Evolutionary conservation across 1,139 yeast species (phyloP), one percentile per base, ranked within the genome.

Genomic region (Pichia sp.): DNA sequence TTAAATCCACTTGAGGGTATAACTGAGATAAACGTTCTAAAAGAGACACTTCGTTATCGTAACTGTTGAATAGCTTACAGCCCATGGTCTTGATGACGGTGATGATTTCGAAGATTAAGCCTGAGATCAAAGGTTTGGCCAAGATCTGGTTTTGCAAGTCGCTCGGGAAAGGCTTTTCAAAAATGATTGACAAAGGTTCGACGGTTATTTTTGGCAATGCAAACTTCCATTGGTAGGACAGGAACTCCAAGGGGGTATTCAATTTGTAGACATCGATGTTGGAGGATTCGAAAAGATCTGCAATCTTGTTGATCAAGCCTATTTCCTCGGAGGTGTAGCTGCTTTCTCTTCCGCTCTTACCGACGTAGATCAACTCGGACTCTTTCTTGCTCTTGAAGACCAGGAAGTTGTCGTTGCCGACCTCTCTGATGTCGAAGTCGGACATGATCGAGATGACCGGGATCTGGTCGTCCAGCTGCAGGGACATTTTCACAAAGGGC

Each of bases 81-180:
- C 88, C 90, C 89, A 87, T 86, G 43, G 86, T 83, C 65, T 84
- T 84, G 59, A 89, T 84, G 58, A 90, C 82, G 49, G 85, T 83
- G 57, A 84, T 78, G 49, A 88, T 72, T 71, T 90, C 97, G 51
- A 80, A 78, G 57, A 89, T 81, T 47, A 89, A 73, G 1, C 97
- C 97, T 13, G 89, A 79, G 34, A 89, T 79, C 59, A 90, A 76
- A 7, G 97, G 97, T 66, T 87, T 88, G 48, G 95, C 92, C 57
- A 90, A 75, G 47, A 90, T 86, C 68, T 88, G 90, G 42, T 76
- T 71, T 26, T 79, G 72, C 54, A 90, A 74, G 50, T 77, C 72
- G 41, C 73, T 72, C 0, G 95, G 90, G 62, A 74, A 77, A 6
- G 85, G 80, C 55, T 82, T 79, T 68, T 90, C 97, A 62, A 90